These are phyloP conservation scores for Papiliotrema fonsecae DNA, from an alignment of 1,284 basidiomycete species.

Conservation along the genomic window DNA sequence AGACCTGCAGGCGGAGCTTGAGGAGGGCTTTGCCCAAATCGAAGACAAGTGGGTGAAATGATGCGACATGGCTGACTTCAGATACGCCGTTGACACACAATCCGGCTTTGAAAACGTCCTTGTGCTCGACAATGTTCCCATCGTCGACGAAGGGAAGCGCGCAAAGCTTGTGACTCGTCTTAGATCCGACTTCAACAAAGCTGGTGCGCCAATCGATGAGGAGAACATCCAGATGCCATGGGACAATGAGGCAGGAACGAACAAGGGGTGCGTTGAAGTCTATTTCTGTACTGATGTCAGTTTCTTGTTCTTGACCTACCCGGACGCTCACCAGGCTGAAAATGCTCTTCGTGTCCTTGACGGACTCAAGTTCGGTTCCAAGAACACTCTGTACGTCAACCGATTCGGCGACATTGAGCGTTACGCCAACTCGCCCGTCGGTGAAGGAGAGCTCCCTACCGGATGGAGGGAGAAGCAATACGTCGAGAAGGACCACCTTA, in stretches of 20 bases:
- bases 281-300: conserved; percentile 47
- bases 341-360: conserved; percentile 76
- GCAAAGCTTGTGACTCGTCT: conserved; percentile 73
- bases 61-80: conserved; percentile 41
- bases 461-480: conserved; percentile 67
- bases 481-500: conserved; percentile 82
- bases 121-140: conserved; percentile 78
- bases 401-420: conserved; percentile 90
- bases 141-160: conserved; percentile 76
- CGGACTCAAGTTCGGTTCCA: conserved; percentile 77
- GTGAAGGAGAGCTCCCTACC: conserved; percentile 61
- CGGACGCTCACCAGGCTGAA: conserved; percentile 72
- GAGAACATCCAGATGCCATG: conserved; percentile 78
- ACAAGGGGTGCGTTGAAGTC: conserved; percentile 65
- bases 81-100: conserved; percentile 72
- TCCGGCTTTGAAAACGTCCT: conserved; percentile 79
- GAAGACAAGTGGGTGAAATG: conserved; percentile 68
- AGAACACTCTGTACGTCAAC: conserved; percentile 82
- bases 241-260: conserved; percentile 70
- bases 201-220: conserved; percentile 68
- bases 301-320: conserved; percentile 86
- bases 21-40: conserved; percentile 72
- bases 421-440: conserved; percentile 74
- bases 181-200: conserved; percentile 74
- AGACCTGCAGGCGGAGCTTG: conserved; percentile 61